Evolutionary conservation across 2,329 filamentous ascomycete genomes (phyloP).

Genomic region (Botryotinia narcissicola): DNA sequence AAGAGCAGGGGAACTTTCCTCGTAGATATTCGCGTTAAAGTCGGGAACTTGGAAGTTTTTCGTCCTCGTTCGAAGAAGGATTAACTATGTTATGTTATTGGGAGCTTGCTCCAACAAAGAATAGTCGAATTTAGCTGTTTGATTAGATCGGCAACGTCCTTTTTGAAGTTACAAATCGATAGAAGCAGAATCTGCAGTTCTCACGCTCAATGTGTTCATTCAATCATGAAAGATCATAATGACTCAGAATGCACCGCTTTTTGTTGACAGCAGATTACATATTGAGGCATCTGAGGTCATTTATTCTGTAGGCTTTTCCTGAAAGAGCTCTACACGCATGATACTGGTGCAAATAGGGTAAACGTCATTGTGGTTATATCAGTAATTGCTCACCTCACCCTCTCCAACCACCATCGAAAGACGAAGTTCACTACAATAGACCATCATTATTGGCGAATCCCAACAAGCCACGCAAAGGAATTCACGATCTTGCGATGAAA

Average conservation of each 20-base stretch:
- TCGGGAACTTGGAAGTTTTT: constrained; percentile 23
- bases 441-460: neutral
- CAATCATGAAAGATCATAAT: no score
- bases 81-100: constrained; percentile 10
- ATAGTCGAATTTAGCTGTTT: constrained; percentile 20
- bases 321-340: neutral
- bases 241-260: no score
- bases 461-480: neutral
- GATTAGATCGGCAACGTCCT: constrained; percentile 23
- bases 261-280: no score
- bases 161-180: constrained; percentile 24
- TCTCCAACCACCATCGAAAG: neutral
- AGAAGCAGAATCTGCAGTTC: neutral
- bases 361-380: neutral
- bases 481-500: neutral
- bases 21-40: constrained; percentile 36
- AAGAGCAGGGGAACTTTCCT: constrained; percentile 24
- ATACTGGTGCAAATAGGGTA: no score
- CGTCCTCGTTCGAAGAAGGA: constrained; percentile 1
- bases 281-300: no score
- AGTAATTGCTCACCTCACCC: no score
- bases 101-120: constrained; percentile 20
- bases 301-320: constrained; percentile 18
- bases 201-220: no score
- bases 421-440: neutral